Evolutionary conservation across 148 eudicot genomes (phyloP), one percentile per base, ranked within the genome.

Genomic region (Vaccinium myrtillus): DNA sequence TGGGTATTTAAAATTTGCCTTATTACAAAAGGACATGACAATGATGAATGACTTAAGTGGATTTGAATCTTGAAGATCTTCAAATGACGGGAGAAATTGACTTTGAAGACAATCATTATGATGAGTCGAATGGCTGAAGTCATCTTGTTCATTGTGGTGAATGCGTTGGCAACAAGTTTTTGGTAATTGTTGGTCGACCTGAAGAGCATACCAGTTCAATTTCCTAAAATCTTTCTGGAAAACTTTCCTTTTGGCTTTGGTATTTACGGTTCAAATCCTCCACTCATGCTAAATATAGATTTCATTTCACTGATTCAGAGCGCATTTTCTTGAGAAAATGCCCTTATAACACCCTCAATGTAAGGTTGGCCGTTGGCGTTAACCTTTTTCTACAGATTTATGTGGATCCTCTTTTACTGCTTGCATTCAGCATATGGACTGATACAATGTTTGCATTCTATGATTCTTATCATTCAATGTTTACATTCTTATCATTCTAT

Each of bases 381-480:
- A 63, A 80, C 18, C 14, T 5, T n/a, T 81, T 63, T 58, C 71
- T 43, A 61, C 82, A 59, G 82, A 80, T 80, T 48, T 61, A 19
- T 69, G 19, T 39, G 53, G 54, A 21, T 50, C 82, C 73, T 39
- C 73, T 48, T 80, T 61, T 13, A 80, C 53, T 19, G 39, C 54
- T 61, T 32, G 51, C 61, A 65, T 65, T 79, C 65, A 18, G 65
- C 48, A 27, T 78, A 5, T 53, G 48, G 59, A 23, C 7, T 39
- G 13, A 79, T 55, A 58, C 14, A 23, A 65, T 25, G 3, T 21
- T 16, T 39, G 19, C 16, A 14, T 16, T 32, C 82, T 59, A 55
- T 23, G 27, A 79, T 79, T 30, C 81, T 18, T 54, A 43, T 78
- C n/a, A 55, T 54, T 59, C 14, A 36, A 36, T 36, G 39, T 2